Base-by-base conservation (phyloP, 1,284 basidiomycete species). In the Naganishia sp. region DNA sequence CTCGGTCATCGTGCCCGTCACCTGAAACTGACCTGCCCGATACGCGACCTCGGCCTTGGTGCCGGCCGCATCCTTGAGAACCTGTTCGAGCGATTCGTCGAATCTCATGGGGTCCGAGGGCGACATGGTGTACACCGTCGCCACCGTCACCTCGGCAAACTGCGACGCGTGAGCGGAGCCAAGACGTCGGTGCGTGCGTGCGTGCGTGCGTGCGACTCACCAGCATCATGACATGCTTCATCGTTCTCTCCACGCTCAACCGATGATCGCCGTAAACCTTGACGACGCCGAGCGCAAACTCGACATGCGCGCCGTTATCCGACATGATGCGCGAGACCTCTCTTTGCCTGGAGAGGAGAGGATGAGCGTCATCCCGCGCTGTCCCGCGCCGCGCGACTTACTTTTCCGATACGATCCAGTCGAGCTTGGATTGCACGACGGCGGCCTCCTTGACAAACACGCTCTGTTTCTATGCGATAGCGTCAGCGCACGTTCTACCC, bases 391-490 rank as follows among this genome's bases (percentile, higher is more conserved):
- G 18, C 13, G 17, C 18, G 2, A 57, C 94, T 39, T 90, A 84
- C 49, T 90, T 88, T 79, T 99, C 93, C 21, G 89, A 90, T 65
- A 98, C 87, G 85, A 99, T 90, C 94, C 95, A 98, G 76, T 99
- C 95, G 71, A 99, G 84, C 80, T 99, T 99, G 70, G 95, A 89
- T 45, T 96, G 95, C 35, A 97, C 84, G 68, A 98, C 90, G 13
- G 92, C 90, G 4, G 92, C 93, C 76, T 98, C 94, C 69, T 94
- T 84, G 21, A 94, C 94, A 67, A 97, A 89, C 70, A 96, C 86
- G 58, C 87, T 85, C 77, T 96, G 95, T 77, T 88, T 89, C 94
- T 95, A 74, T n/a, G n/a, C n/a, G n/a, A n/a, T n/a, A n/a, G n/a
- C 9, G 32, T 43, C 4, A 51, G 54, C 18, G 35, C 6, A 31